Evolutionary conservation across 306 rosid genomes (phyloP).

Genomic region (Trifolium subterraneum): DNA sequence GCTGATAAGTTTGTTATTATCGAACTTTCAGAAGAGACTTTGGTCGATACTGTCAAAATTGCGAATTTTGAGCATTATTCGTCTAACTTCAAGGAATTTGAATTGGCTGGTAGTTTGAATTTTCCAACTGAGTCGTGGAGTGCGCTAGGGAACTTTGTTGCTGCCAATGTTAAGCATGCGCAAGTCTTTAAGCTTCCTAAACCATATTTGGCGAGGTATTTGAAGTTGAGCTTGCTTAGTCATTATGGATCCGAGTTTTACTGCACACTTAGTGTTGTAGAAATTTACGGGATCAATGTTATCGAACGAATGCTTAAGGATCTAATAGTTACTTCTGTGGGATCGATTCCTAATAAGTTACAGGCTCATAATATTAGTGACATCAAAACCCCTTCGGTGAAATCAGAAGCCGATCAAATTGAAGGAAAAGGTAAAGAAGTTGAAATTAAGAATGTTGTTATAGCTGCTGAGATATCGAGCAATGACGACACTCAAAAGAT

Average conservation of each 20-base stretch:
- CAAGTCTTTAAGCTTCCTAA: constrained; percentile 73
- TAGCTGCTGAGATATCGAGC: constrained; percentile 43
- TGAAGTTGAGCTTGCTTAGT: constrained; percentile 69
- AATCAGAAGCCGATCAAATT: constrained; percentile 56
- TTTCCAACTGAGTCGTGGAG: constrained; percentile 79
- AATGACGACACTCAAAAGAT: constrained; percentile 48
- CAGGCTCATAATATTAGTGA: constrained; percentile 61
- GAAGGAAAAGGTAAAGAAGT: constrained; percentile 50
- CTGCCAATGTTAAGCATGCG: constrained; percentile 81
- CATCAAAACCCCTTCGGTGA: constrained; percentile 47
- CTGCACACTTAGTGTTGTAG: constrained; percentile 84
- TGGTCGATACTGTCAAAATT: constrained; percentile 75
- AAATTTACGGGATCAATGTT: constrained; percentile 86
- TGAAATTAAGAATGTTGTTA: constrained; percentile 46
- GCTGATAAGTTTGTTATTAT: constrained; percentile 74
- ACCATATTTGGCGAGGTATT: constrained; percentile 83
- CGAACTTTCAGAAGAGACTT: constrained; percentile 86
- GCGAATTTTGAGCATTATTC: constrained; percentile 94
- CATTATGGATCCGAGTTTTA: constrained; percentile 93
- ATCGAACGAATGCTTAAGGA: constrained; percentile 92
- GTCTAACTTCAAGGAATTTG: constrained; percentile 84
- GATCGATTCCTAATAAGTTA: constrained; percentile 49
- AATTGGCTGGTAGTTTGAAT: constrained; percentile 69
- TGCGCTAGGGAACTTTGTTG: constrained; percentile 63
- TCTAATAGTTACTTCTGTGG: constrained; percentile 66